Percentiles rank a stretch among this genome's conserved stretches.
These are phyloP conservation scores for Phtheirospermum japonicum DNA, from an alignment of 257 asterid genomes.

Conservation along the genomic window DNA sequence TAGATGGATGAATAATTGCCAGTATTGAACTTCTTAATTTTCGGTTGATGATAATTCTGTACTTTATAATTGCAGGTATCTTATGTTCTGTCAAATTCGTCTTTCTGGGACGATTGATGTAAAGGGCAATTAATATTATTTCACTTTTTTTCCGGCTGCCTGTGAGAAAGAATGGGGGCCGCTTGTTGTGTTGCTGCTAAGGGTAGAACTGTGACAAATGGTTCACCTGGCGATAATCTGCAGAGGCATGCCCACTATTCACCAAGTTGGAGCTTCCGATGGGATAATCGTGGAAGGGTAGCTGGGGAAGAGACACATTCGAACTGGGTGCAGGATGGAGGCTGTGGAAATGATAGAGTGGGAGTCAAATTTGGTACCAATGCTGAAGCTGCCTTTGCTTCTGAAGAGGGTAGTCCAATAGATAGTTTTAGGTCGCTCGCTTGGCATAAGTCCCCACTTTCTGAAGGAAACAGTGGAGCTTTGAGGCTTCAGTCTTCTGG, in stretches of 20 bases:
- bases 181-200: constrained; percentile 96
- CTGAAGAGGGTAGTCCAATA: constrained; percentile 78
- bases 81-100: constrained; percentile 14
- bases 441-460: constrained; percentile 71
- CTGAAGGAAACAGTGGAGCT: constrained; percentile 54
- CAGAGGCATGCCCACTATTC: constrained; percentile 75
- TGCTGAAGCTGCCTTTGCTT: constrained; percentile 61
- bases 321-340: constrained; percentile 57
- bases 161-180: constrained; percentile 80
- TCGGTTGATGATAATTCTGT: constrained; percentile 16
- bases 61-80: constrained; percentile 32
- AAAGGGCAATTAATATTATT: constrained; percentile 17
- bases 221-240: constrained; percentile 53
- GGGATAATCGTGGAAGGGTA: constrained; percentile 92
- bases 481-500: constrained; percentile 62
- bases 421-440: constrained; percentile 63
- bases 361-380: constrained; percentile 61
- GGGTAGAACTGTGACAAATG: constrained; percentile 60
- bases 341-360: constrained; percentile 37
- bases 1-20: background rate
- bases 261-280: constrained; percentile 92
- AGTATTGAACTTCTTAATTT: background rate
- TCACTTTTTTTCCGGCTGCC: constrained; percentile 18
- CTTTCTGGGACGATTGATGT: constrained; percentile 29
- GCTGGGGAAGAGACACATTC: constrained; percentile 85